A percentile compares a stretch with the other conserved stretches of the same genome.
These are phyloP conservation scores for Pichia nakasei DNA, from an alignment of 805 yeast genomes.

Conservation along the genomic window DNA sequence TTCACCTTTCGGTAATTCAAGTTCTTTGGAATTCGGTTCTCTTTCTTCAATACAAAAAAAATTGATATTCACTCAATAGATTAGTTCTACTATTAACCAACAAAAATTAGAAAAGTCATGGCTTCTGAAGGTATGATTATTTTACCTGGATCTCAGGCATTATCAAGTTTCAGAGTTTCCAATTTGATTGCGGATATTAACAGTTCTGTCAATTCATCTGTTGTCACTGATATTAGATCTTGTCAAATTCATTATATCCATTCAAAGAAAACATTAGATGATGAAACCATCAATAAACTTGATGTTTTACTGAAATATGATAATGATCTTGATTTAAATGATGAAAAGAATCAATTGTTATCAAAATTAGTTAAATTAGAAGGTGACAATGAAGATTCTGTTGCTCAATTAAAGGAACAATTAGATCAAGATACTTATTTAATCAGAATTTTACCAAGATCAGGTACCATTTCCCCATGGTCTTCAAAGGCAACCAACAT, in stretches of 20 bases:
- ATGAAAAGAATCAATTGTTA: conserved; percentile 22
- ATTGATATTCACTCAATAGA: neutral
- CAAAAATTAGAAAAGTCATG: neutral
- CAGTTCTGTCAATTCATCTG: conserved; percentile 55
- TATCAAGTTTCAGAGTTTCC: conserved; percentile 78
- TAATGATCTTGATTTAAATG: conserved; percentile 46
- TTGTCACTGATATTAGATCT: conserved; percentile 62
- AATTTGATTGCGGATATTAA: conserved; percentile 66
- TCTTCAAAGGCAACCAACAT: conserved; percentile 97
- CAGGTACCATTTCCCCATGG: conserved; percentile 99
- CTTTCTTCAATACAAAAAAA: neutral
- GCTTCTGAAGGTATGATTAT: conserved; percentile 30
- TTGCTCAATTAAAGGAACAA: conserved; percentile 6
- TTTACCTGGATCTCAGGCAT: conserved; percentile 84
- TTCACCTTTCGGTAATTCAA: neutral
- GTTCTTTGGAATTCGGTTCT: neutral
- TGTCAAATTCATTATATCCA: conserved; percentile 78
- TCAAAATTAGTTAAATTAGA: conserved; percentile 19
- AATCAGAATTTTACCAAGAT: conserved; percentile 76
- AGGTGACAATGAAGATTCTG: conserved; percentile 19
- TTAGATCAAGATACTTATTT: conserved; percentile 42
- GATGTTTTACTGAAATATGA: conserved; percentile 68
- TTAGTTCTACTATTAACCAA: neutral
- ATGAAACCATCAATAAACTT: conserved; percentile 39
- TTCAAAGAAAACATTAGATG: conserved; percentile 33